Evolutionary conservation across 1,284 basidiomycete species (phyloP), one percentile per base, ranked within the genome.

Genomic region (Puccinia coronata): DNA sequence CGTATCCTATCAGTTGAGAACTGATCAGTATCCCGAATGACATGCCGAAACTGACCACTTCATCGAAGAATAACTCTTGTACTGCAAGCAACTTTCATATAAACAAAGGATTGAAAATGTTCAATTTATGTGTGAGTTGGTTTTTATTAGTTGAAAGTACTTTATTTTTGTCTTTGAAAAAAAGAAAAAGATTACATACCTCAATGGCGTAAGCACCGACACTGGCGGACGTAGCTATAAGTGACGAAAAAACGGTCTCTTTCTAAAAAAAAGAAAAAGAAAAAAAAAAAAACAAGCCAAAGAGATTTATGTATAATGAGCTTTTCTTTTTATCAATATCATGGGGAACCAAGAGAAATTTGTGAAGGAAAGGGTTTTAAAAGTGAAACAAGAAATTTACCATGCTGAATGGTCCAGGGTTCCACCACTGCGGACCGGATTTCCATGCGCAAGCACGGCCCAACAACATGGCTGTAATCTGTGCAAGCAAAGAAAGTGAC

Each of bases 1-100:
- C 78, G 47, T 80, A 80, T 47, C 78, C 78, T 6, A 80, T 80
- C n/a, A 80, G 23, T 36, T 81, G 79, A 0, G 79, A 81, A n/a
- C 79, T 81, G 31, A 81, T 47, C n/a, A 81, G 71, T 28, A 81
- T 73, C 3, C 34, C 70, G n/a, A 81, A 57, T 4, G 79, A 63
- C 20, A 74, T 51, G 11, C 43, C 57, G 8, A 69, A 55, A 3
- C n/a, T 81, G 6, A 71, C 2, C 20, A 55, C 47, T 39, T 47
- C 71, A 57, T 81, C 61, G 34, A 81, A 81, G 28, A 74, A 81
- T 20, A 81, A 39, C 25, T 81, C 79, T 67, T 74, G 55, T 18
- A 49, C 79, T 39, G 79, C 79, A 34, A 81, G 63, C n/a, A 73
- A 53, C 79, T 81, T 0, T 23, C 5, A 12, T 23, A 47, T 1